phyloP scores from a whole-genome alignment of 192 early-diverging fungal species.

The Dissophora globulifera region DNA sequence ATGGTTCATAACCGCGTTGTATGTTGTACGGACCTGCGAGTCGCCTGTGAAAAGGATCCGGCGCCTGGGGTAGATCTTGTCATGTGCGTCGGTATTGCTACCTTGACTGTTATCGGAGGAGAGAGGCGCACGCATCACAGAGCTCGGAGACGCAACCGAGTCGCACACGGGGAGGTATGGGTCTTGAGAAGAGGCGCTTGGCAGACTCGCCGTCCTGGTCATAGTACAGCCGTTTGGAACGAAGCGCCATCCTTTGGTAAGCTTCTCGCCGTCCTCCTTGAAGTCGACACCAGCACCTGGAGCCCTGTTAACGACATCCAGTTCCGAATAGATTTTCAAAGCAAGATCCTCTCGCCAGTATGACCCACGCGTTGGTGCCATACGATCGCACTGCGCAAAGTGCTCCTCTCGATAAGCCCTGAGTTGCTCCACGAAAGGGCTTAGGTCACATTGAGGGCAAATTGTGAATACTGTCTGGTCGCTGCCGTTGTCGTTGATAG shows the following conservation, averaged over 20 bases:
- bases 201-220: conserved; percentile 16
- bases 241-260: conserved; percentile 45
- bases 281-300: conserved; percentile 15
- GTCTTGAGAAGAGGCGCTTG: conserved; percentile 17
- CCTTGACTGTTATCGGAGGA: background rate
- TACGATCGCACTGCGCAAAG: conserved; percentile 40
- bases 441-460: conserved; percentile 18
- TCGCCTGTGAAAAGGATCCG: conserved; percentile 36
- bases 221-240: conserved; percentile 42
- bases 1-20: conserved; percentile 42
- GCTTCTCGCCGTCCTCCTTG: background rate
- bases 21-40: conserved; percentile 34
- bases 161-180: conserved; percentile 25
- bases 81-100: no score
- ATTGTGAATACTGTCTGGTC: conserved; percentile 13
- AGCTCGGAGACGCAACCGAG: conserved; percentile 23
- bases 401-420: conserved; percentile 7
- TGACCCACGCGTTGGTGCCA: conserved; percentile 28
- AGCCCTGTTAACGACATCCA: conserved; percentile 20
- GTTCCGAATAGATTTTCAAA: conserved; percentile 14
- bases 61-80: conserved; percentile 6
- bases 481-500: background rate
- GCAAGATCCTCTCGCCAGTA: conserved; percentile 39
- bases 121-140: conserved; percentile 5
- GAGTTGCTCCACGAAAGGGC: conserved; percentile 21